Evolutionary conservation across 2,329 filamentous ascomycete species (phyloP), one percentile per base, ranked within the genome.

Genomic region (Tolypocladium sp.): DNA sequence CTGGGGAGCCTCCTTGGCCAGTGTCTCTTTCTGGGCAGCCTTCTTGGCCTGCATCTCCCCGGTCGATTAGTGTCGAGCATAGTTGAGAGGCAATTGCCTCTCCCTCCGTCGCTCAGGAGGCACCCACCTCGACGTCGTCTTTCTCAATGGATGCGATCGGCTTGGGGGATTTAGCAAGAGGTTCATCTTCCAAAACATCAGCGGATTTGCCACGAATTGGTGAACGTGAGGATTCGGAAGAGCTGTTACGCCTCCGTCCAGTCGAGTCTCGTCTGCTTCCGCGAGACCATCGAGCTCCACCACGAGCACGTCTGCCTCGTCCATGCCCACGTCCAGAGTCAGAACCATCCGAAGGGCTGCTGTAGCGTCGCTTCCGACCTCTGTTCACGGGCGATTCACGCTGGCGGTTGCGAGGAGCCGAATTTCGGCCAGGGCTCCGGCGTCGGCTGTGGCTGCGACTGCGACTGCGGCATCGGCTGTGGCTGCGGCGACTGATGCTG

Each of bases 181-280:
- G 55, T 61, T 67, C 66, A 68, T 69, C 71, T 71, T 73, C 67
- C 63, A 63, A 78, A 79, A 72, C 73, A 83, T 86, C 82, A 85
- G 79, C 81, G 70, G 77, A 78, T 73, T 75, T 82, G 72, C 77
- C 71, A 75, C 74, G 78, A 68, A 71, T 70, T 70, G 75, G 76
- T 71, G 78, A 76, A 68, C 74, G 73, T 71, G 78, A 78, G 68
- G 81, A 80, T 69, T 75, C 75, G 63, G 80, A 80, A 63, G 82
- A 82, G 63, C 75, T 75, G 69, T 77, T 82, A 65, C 75, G 76
- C 69, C 78, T 79, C 64, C 76, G 77, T 54, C 58, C 63, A 37
- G 56, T 57, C 20, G 61, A 60, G 56, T 62, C 61, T 55, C 62
- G 35, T 54, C 40, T 55, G 35, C 62, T 30, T 42, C 56, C 30